These are phyloP conservation scores for Adansonia gregorii DNA, from an alignment of 441 rosid species.

Conservation along the genomic window DNA sequence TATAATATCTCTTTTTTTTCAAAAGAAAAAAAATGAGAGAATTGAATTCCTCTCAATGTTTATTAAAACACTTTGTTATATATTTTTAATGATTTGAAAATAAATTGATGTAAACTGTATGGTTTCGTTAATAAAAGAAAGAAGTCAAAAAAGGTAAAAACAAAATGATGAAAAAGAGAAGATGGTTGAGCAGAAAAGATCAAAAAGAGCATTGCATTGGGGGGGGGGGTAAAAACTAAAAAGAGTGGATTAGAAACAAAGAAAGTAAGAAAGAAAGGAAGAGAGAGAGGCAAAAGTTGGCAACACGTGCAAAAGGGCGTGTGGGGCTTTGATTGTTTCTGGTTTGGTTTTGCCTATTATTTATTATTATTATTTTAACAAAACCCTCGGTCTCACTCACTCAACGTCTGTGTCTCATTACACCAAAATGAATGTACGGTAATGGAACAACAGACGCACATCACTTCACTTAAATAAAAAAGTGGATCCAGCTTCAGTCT, in stretches of 20 bases:
- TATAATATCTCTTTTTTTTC: no score
- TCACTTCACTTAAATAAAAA: neutral
- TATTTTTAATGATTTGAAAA: no score
- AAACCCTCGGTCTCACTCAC: no score
- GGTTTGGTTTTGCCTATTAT: neutral
- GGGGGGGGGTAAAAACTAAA: constrained; percentile 6
- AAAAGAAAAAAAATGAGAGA: no score
- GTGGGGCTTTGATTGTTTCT: constrained; percentile 15
- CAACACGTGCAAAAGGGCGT: constrained; percentile 4
- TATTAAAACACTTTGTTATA: no score
- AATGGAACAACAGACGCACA: neutral
- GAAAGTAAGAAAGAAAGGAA: neutral
- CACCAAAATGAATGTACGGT: neutral
- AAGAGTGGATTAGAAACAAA: neutral
- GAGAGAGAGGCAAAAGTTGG: neutral
- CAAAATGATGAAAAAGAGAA: constrained; percentile 18
- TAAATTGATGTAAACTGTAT: no score
- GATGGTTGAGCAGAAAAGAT: constrained; percentile 8
- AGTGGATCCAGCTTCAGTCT: neutral
- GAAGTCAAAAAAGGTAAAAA: neutral
- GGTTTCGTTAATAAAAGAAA: neutral
- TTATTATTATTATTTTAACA: no score
- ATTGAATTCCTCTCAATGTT: no score
- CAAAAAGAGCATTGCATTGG: neutral
- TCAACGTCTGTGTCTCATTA: neutral